These are phyloP conservation scores for Drechslerella dactyloides DNA, from an alignment of 2,329 filamentous ascomycete species.

Conservation along the genomic window DNA sequence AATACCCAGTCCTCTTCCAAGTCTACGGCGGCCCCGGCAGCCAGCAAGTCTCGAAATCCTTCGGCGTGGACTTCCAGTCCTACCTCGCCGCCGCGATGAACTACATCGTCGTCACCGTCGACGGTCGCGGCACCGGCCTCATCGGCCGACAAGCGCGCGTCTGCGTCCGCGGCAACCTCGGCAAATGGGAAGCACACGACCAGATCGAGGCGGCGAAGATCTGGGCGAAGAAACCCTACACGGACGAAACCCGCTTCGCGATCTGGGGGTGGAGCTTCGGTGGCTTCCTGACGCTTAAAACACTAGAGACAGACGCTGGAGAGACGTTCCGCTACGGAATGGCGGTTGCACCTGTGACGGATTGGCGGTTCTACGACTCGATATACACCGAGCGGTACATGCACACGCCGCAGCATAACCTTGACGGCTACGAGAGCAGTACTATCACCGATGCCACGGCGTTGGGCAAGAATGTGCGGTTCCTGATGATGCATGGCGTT, in stretches of 20 bases:
- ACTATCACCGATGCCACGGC: constrained; percentile 76
- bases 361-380: constrained; percentile 93
- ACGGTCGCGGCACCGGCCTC: constrained; percentile 90
- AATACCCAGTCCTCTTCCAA: constrained; percentile 92
- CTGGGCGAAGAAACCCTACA: constrained; percentile 80
- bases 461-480: constrained; percentile 77
- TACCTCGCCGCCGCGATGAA: constrained; percentile 84
- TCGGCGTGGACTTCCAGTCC: constrained; percentile 85
- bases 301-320: constrained; percentile 87
- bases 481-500: constrained; percentile 94
- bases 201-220: constrained; percentile 89
- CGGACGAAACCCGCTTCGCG: constrained; percentile 80
- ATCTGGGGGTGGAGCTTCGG: constrained; percentile 99
- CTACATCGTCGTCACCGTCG: constrained; percentile 93
- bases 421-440: constrained; percentile 74
- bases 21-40: constrained; percentile 96
- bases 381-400: constrained; percentile 98
- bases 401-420: constrained; percentile 87
- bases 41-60: constrained; percentile 80
- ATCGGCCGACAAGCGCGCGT: constrained; percentile 84
- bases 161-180: constrained; percentile 80
- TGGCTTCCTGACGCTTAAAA: constrained; percentile 93
- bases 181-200: constrained; percentile 82
- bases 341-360: constrained; percentile 97
- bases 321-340: constrained; percentile 94